Conservation (phyloP, 495 filamentous ascomycete species). For the Hamigera avellanea region DNA sequence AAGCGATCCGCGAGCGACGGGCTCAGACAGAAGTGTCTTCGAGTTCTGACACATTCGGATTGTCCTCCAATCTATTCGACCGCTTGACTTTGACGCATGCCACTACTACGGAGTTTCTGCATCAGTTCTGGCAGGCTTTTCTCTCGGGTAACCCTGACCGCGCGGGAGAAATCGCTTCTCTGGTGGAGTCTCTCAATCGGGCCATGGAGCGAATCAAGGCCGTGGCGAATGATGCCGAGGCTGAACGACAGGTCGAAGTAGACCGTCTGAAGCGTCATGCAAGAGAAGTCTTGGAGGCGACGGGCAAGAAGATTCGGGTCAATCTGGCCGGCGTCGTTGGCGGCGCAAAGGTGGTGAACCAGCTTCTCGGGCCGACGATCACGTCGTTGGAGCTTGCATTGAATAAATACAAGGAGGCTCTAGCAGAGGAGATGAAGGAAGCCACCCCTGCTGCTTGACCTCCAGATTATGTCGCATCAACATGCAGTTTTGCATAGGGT, state of each 20-base stretch:
- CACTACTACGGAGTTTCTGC: constrained; percentile 87
- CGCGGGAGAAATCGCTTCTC: constrained; percentile 59
- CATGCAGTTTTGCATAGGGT: no score
- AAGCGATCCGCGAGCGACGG: constrained; percentile 32
- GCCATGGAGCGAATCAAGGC: constrained; percentile 71
- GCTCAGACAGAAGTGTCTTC: constrained; percentile 20
- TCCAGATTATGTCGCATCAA: no score
- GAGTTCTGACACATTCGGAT: constrained; percentile 41
- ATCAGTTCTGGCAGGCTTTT: constrained; percentile 88
- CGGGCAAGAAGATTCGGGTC: constrained; percentile 55
- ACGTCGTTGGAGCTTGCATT: constrained; percentile 53
- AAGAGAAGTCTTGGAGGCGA: constrained; percentile 51
- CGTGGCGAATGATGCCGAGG: constrained; percentile 70
- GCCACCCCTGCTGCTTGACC: not conserved
- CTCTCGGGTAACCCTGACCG: constrained; percentile 70
- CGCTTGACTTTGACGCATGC: constrained; percentile 75
- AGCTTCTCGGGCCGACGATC: constrained; percentile 60
- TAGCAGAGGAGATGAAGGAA: constrained; percentile 45
- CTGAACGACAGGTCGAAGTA: constrained; percentile 47
- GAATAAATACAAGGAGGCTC: constrained; percentile 49
- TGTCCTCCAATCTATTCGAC: constrained; percentile 56
- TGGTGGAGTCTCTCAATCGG: constrained; percentile 66
- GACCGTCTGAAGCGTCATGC: constrained; percentile 54
- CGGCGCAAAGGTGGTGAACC: constrained; percentile 62
- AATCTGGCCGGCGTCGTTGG: constrained; percentile 56